Base-by-base conservation (phyloP, 139 green algal genomes). In the Picochlorum sp. region DNA sequence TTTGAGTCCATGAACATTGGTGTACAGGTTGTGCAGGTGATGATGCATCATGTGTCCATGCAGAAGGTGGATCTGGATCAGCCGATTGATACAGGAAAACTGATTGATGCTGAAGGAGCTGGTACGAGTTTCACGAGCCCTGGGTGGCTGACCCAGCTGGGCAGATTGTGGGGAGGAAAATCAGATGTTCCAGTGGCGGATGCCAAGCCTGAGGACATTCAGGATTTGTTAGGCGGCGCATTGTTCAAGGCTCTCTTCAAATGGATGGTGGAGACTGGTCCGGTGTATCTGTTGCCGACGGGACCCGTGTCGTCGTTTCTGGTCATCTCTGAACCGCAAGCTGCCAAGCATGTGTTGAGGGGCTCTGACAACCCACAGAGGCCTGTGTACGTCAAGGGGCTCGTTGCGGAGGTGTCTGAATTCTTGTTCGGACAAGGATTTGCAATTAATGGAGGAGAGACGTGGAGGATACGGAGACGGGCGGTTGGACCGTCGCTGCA, bases 391-490 rank as follows among this genome's bases (percentile, higher is more conserved):
- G 66, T 83, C 50, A 98, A 98, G 73, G 92, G 92, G 0, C 81
- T 97, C 13, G 87, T 98, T 18, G 81, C 84, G 10, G 91, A 97
- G 77, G 90, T 95, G 56, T 84, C 85, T 0, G 47, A 94, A 69
- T 98, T 98, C 65, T 80, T 98, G 51, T 99, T 99, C 77, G 94
- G 94, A 0, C 76, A 91, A 10, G 94, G 93, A 45, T 97, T 99
- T 85, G 94, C 94, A 6, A 78, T 98, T 13, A 47, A 83, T 2
- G 85, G 90, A 23, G 90, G 91, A 1, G 88, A 97, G 24, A 21
- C 77, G 26, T 96, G 90, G 90, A 72, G 82, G 15, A 82, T 84
- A 31, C 77, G 94, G 4, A 70, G 94, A 23, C 73, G 76, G 28
- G 93, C 90, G 1, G 90, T 99, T n/a, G 84, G 66, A 20, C 94